These are phyloP conservation scores for Hygrocybe coccinea DNA, from an alignment of 768 basidiomycete species.

Conservation along the genomic window DNA sequence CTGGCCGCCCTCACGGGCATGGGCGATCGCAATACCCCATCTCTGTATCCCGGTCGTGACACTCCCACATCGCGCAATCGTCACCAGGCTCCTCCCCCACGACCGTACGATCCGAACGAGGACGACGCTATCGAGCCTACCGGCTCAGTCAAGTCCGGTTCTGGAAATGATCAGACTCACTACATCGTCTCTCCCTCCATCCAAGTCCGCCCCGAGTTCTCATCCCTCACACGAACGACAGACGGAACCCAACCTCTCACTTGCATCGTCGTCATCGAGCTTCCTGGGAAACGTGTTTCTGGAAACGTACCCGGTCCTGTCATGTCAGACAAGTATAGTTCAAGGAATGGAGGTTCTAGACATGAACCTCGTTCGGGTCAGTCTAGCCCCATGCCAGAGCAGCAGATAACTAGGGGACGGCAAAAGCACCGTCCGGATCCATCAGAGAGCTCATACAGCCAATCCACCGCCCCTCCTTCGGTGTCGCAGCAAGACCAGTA, in stretches of 20 bases:
- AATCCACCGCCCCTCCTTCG: not conserved
- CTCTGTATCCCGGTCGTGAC: slow-evolving; percentile 68
- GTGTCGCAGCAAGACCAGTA: slow-evolving; percentile 23
- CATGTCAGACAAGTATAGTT: slow-evolving; percentile 43
- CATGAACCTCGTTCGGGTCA: slow-evolving; percentile 33
- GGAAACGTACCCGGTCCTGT: slow-evolving; percentile 51
- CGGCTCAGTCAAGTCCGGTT: slow-evolving; percentile 44
- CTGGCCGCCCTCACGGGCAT: slow-evolving; percentile 91
- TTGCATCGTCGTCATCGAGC: slow-evolving; percentile 85
- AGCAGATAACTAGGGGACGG: slow-evolving; percentile 16
- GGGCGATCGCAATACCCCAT: slow-evolving; percentile 53
- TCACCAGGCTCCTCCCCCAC: slow-evolving; percentile 26
- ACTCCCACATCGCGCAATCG: slow-evolving; percentile 44
- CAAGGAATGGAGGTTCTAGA: slow-evolving; percentile 10
- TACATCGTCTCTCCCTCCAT: slow-evolving; percentile 91
- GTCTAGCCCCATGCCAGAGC: slow-evolving; percentile 41
- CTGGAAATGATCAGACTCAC: slow-evolving; percentile 43
- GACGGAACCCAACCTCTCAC: slow-evolving; percentile 80
- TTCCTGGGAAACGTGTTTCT: slow-evolving; percentile 66
- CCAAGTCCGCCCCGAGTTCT: slow-evolving; percentile 89
- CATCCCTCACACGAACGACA: slow-evolving; percentile 65
- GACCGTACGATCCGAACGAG: slow-evolving; percentile 65
- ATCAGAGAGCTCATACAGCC: slow-evolving; percentile 11
- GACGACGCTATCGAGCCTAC: slow-evolving; percentile 79
- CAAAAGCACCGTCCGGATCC: slow-evolving; percentile 19